Base-by-base conservation (phyloP, 1,284 basidiomycete genomes). In the Fomitopsis schrenkii region DNA sequence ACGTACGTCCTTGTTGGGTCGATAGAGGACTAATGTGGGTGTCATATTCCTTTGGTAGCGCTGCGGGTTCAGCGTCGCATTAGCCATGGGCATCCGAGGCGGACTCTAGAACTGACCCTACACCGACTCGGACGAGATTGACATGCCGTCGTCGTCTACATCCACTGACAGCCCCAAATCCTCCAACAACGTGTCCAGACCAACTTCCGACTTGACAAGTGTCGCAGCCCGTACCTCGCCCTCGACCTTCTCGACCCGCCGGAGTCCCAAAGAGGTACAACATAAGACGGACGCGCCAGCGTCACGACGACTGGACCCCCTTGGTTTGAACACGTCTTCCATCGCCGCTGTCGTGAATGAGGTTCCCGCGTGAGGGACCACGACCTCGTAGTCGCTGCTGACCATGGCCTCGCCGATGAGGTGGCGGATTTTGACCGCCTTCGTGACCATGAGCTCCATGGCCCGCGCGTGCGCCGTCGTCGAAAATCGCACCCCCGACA, bases 321-420 rank as follows among this genome's bases (percentile, higher is more conserved):
- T 46, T 46, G 15, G 5, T 4, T 36, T 19, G 58, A 74, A 75
- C 74, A 17, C 72, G 54, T 83, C 78, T 15, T 83, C 79, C 83
- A 86, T 83, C 41, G 58, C 69, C 6, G 61, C 62, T 0, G 65
- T 59, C 48, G 79, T 71, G 59, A 79, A 85, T 26, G 50, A 63
- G 75, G 12, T 77, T 65, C 14, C 77, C 72, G 69, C 78, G 75
- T 58, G 4, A 5, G 44, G 44, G 33, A 59, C 45, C 14, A 59
- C 81, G 60, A 64, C 83, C 79, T 46, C 76, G 77, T 2, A 78
- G 79, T 7, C 80, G 78, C 46, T 59, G n/a, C 64, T 61, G 1
- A 64, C 40, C n/a, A 85, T 73, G 26, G 78, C 79, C 65, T 84
- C 82, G 2, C 83, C 82, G 35, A 83, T 76, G 15, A 76, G 78